phyloP scores from a whole-genome alignment of 2,329 filamentous ascomycete genomes.

The Ophiocordyceps camponoti-floridani region DNA sequence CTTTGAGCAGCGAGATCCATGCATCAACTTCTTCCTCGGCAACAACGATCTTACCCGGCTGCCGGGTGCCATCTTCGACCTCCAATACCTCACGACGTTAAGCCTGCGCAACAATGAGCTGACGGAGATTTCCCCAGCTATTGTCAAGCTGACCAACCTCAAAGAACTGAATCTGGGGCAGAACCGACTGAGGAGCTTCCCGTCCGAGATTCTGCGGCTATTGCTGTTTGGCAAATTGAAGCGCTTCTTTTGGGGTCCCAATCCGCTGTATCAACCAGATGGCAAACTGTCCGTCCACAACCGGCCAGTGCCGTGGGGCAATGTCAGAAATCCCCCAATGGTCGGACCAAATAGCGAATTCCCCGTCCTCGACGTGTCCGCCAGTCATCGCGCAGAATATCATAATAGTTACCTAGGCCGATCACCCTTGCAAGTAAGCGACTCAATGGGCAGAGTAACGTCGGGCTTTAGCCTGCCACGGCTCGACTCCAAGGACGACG shows the following conservation, averaged over 20 bases:
- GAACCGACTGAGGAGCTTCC: slow-evolving; percentile 42
- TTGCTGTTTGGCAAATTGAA: slow-evolving; percentile 27
- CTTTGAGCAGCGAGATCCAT: slow-evolving; percentile 39
- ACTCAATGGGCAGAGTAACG: slow-evolving; percentile 11
- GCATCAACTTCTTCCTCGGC: slow-evolving; percentile 42
- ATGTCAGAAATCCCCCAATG: no score
- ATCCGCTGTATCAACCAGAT: slow-evolving; percentile 36
- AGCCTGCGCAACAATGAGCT: slow-evolving; percentile 48
- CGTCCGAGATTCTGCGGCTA: slow-evolving; percentile 42
- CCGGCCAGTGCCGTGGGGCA: no score
- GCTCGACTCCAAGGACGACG: slow-evolving; percentile 1
- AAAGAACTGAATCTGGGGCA: slow-evolving; percentile 46
- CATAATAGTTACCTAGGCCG: slow-evolving; percentile 5
- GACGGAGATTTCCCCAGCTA: slow-evolving; percentile 38
- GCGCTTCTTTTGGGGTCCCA: slow-evolving; percentile 40
- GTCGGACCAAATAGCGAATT: no score
- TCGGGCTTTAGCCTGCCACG: slow-evolving; percentile 13
- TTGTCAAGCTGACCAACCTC: slow-evolving; percentile 39
- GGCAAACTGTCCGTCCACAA: not conserved
- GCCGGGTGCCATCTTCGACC: slow-evolving; percentile 41
- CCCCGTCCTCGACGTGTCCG: no score
- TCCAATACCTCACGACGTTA: slow-evolving; percentile 44
- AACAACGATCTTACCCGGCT: slow-evolving; percentile 37
- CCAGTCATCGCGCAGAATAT: not conserved
- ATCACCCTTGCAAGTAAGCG: slow-evolving; percentile 13